Base-by-base conservation (phyloP, 208 protist species). In the Crithidia sp. region DNA sequence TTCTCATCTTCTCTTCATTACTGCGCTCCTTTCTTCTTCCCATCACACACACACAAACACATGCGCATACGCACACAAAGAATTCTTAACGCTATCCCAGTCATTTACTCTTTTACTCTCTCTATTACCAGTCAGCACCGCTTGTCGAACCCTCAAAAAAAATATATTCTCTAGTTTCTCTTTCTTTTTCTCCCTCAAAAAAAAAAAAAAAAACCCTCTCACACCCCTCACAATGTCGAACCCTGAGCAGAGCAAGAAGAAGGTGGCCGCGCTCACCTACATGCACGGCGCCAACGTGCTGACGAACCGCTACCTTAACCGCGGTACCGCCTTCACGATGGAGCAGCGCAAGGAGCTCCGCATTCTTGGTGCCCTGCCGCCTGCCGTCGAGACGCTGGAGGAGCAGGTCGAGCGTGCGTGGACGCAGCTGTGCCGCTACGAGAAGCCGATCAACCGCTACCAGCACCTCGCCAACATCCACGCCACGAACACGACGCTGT, bases 381-480 rank as follows among this genome's bases (percentile, higher is more conserved):
- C 89, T 5, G 71, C 67, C 39, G 89, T 94, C 7, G 91, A 96
- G 79, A 96, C 88, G 14, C 77, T 94, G 5, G 87, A 93, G 71
- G 79, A 93, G 73, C 89, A 94, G 77, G 86, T 96, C 4, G 77
- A 79, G 28, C 89, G 91, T 40, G 82, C 79, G 12, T 92, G 85
- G 84, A 39, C 79, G 45, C 89, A 96, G 74, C 67, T 96, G 58
- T 82, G 70, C 67, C 73, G 57, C 59, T 92, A 83, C 73, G 89
- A 94, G 41, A 91, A 93, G 84, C 89, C 89, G 17, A 94, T 96
- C 82, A 91, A 94, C 86, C 81, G 82, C 60, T 94, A 96, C 83
- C 77, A 90, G 36, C 86, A 93, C 63, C 83, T 96, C 28, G 79
- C 77, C 40, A 77, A 66, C 60, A 72, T 95, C 57, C 86, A 93